Percentiles rank a stretch among this genome's conserved stretches.
These are phyloP conservation scores for Lipomyces mesembrius DNA, from an alignment of 805 yeast species.

Conservation along the genomic window DNA sequence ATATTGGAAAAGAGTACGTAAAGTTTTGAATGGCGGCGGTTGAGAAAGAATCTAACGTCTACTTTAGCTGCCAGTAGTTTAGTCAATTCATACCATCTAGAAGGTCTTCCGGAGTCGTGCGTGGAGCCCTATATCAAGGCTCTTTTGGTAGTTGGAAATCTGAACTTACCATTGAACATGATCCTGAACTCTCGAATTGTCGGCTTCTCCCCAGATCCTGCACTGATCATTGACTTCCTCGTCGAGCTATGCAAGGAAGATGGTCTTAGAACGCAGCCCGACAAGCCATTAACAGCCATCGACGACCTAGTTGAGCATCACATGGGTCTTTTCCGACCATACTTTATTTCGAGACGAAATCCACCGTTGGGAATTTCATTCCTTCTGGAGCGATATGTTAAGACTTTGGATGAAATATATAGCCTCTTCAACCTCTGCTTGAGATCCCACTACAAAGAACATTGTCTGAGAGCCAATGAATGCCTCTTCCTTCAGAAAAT, in stretches of 20 bases:
- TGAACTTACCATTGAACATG: conserved; percentile 11
- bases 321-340: conserved; percentile 27
- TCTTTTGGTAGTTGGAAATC: neutral
- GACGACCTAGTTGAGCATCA: neutral
- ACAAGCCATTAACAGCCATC: neutral
- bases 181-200: conserved; percentile 13
- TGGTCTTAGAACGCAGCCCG: neutral
- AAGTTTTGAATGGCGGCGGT: neutral
- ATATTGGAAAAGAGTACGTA: neutral
- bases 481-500: conserved; percentile 2
- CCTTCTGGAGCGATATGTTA: conserved; percentile 5
- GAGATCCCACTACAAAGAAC: neutral
- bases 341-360: conserved; percentile 10
- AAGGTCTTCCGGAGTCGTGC: conserved; percentile 22
- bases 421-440: conserved; percentile 11
- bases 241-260: neutral
- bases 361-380: neutral
- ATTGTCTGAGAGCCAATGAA: neutral
- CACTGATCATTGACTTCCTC: neutral
- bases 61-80: neutral
- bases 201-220: conserved; percentile 10
- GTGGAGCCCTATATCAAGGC: conserved; percentile 17
- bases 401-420: conserved; percentile 23
- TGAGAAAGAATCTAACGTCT: neutral
- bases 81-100: conserved; percentile 5